A percentile compares a stretch with the other conserved stretches of the same genome.
These are phyloP conservation scores for Alternaria gaisen DNA, from an alignment of 2,329 filamentous ascomycete species.

Conservation along the genomic window DNA sequence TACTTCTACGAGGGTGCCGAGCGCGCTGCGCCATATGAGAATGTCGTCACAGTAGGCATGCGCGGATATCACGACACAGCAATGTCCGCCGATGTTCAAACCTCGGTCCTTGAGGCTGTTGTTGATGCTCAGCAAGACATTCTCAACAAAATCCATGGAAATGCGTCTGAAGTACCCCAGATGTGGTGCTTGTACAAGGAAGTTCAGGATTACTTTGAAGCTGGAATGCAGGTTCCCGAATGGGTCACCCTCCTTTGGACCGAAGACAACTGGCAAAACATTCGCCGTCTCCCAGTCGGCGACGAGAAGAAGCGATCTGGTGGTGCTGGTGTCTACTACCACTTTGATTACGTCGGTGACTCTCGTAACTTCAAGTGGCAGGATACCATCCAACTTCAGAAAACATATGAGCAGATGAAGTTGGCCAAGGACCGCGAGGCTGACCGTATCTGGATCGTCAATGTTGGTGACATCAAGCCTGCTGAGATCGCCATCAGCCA, in stretches of 20 bases:
- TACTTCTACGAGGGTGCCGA: conserved; percentile 74
- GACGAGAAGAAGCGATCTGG: conserved; percentile 68
- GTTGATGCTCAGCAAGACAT: conserved; percentile 69
- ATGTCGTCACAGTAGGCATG: conserved; percentile 73
- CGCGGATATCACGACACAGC: conserved; percentile 74
- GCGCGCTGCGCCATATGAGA: conserved; percentile 71
- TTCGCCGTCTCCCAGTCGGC: conserved; percentile 67
- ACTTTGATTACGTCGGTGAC: conserved; percentile 70
- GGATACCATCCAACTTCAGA: conserved; percentile 71
- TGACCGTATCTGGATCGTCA: conserved; percentile 71
- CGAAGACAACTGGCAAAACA: conserved; percentile 75
- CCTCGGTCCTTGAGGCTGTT: conserved; percentile 66
- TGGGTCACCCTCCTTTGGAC: conserved; percentile 74
- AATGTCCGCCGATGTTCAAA: conserved; percentile 65
- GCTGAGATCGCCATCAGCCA: conserved; percentile 72
- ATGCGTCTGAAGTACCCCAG: conserved; percentile 67
- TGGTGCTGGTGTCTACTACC: conserved; percentile 73
- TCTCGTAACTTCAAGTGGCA: conserved; percentile 68
- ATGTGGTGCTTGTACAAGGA: conserved; percentile 80
- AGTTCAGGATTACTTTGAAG: conserved; percentile 73
- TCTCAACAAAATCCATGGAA: conserved; percentile 64
- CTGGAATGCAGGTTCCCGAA: conserved; percentile 69
- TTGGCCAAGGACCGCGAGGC: conserved; percentile 68
- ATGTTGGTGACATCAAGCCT: conserved; percentile 72
- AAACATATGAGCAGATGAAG: conserved; percentile 72